These are phyloP conservation scores for Babesia ovata DNA, from an alignment of 169 alveolate genomes.

Conservation along the genomic window DNA sequence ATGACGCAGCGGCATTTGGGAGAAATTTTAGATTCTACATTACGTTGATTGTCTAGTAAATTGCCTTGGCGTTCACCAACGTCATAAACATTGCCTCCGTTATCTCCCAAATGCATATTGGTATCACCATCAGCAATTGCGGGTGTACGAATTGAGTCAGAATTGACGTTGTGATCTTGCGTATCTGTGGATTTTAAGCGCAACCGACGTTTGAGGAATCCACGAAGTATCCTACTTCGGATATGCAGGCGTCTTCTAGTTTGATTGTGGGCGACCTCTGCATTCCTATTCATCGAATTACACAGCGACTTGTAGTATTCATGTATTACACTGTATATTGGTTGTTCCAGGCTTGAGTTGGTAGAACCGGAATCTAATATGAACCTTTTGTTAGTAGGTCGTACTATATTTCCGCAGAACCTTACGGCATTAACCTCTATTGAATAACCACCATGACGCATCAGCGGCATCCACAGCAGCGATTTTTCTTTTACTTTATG, in stretches of 20 bases:
- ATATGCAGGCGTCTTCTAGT: too few relatives aligned
- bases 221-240: too few relatives aligned
- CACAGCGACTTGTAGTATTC: conserved; percentile 10
- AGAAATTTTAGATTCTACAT: neutral
- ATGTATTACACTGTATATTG: conserved; percentile 7
- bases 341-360: conserved; percentile 17
- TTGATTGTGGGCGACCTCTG: too few relatives aligned
- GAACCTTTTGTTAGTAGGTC: conserved; percentile 5
- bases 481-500: neutral
- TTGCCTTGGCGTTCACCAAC: neutral
- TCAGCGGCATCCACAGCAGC: conserved; percentile 43
- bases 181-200: too few relatives aligned
- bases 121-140: neutral
- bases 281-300: neutral
- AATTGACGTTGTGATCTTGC: too few relatives aligned
- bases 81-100: neutral
- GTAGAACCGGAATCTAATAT: conserved; percentile 64
- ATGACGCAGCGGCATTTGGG: conserved; percentile 7
- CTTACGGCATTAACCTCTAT: conserved; percentile 5
- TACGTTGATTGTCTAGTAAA: neutral
- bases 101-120: neutral
- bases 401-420: conserved; percentile 3
- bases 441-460: conserved; percentile 3
- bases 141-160: too few relatives aligned
- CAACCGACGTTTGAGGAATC: too few relatives aligned